Base-by-base conservation (phyloP, 805 yeast species). In the Ogataea haglerorum region DNA sequence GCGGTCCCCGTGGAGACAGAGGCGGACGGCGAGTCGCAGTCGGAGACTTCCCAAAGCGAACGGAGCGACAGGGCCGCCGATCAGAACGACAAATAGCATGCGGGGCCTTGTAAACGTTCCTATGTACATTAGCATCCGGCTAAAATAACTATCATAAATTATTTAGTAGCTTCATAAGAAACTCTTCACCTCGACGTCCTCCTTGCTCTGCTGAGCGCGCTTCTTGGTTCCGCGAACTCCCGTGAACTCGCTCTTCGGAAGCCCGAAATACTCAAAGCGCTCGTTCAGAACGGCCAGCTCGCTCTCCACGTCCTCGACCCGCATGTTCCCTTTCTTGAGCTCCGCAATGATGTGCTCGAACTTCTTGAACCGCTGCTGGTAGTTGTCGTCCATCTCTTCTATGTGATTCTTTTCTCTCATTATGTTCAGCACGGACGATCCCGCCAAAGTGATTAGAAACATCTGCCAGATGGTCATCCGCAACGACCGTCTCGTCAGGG, bases 361-460 rank as follows among this genome's bases (percentile, higher is more conserved):
- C 14, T 58, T 58, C 25, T 64, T 65, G 22, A 69, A 69, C 24
- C 71, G 67, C 26, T 68, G 53, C 7, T 51, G 49, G 47, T 73
- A 72, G 14, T 65, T 65, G 22, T 65, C 67, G 22, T 58, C 60
- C 30, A 75, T 50, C 19, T 62, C 63, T 24, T 73, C 79, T n/a
- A 61, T 50, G 25, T 65, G 64, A 43, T 69, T 72, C 31, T 72
- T 61, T 40, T 63, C 69, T 34, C 69, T 61, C 64, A 72, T 70
- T 30, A 70, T 63, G 43, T 75, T 77, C 25, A 75, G 64, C 4
- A 71, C 75, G 4, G 69, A 69, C 2, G 78, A 65, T 6, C 64
- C 60, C 2, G 57, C 36, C 12, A 58, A 38, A 5, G 60, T 58
- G 17, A 62, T 45, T 8, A 61, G 39, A 25, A 60, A 52, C 50